These are phyloP conservation scores for Polymyxa betae DNA, from an alignment of 208 protist species.

Conservation along the genomic window DNA sequence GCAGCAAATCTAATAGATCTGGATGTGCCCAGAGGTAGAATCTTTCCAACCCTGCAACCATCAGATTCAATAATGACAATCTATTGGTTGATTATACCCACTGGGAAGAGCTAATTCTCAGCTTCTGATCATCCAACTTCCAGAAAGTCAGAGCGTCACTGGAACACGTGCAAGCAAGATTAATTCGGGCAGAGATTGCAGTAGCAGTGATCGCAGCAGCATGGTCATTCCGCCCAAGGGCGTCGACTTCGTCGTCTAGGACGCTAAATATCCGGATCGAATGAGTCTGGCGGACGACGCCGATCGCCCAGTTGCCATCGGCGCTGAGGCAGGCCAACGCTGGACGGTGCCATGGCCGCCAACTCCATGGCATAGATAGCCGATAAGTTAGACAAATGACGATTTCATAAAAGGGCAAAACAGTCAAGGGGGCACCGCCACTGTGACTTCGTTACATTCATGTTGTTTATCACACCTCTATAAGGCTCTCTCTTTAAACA, in stretches of 20 bases:
- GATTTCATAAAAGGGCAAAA: too few species aligned
- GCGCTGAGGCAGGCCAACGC: too few species aligned
- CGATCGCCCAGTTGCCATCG: background rate
- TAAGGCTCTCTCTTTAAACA: too few species aligned
- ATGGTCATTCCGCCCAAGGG: background rate
- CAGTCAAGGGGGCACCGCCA: too few species aligned
- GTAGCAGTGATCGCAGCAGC: background rate
- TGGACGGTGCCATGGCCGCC: too few species aligned
- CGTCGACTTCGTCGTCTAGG: background rate
- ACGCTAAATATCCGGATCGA: background rate
- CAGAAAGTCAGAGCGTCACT: background rate
- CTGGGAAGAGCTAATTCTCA: background rate
- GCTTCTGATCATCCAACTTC: background rate
- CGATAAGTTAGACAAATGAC: too few species aligned
- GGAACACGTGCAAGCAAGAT: background rate
- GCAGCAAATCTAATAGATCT: background rate
- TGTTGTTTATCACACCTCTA: too few species aligned
- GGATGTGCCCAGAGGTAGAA: background rate
- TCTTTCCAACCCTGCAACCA: background rate
- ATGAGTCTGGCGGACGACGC: too few species aligned
- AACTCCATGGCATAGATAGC: too few species aligned
- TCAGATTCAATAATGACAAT: background rate
- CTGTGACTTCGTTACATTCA: too few species aligned
- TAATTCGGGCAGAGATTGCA: background rate
- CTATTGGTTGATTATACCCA: background rate